Evolutionary conservation across 1,139 yeast genomes (phyloP), one percentile per base, ranked within the genome.

Genomic region (Saccharomycopsis crataegensis): DNA sequence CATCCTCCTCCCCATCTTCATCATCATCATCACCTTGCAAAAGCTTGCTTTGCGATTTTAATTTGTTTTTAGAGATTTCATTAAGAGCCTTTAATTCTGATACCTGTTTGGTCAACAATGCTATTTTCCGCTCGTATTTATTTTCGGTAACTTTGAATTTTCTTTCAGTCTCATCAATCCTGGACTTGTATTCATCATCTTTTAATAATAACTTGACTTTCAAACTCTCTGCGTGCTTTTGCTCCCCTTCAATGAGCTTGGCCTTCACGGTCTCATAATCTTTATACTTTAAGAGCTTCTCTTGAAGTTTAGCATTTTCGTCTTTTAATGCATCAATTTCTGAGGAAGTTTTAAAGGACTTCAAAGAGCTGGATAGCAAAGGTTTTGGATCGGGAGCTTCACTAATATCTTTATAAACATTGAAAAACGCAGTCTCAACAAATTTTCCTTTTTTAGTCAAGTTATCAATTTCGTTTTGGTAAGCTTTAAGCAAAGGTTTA

Each of bases 341-440:
- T 12, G 78, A 73, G 1, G 78, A 74, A 40, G 79, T 78, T 11
- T 76, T 68, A n/a, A 86, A 82, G 2, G 88, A 79, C 54, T 85
- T 88, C 38, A 86, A 68, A 2, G 94, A 80, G 41, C 80, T 77
- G 62, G 86, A 89, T 55, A 91, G 70, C 48, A 91, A 69, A 2
- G 96, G 96, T 57, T 77, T 78, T 3, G 98, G 98, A 68, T 93
- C 97, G 0, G 98, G 97, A 0, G 96, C 93, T 64, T 91, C 96
- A 1, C 90, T 88, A 12, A 93, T 71, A 32, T 80, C 72, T 56
- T 90, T 74, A 70, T 91, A 91, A 33, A 88, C 73, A 28, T 82
- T 82, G 67, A 90, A 79, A 64, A 93, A 85, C 49, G 82, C 75
- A 41, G 76, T 74, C 64, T 93, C 98, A 1, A 87, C 82, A 50